These are phyloP conservation scores for Tetradesmus lagerheimii DNA, from an alignment of 139 green algal genomes.

Conservation along the genomic window DNA sequence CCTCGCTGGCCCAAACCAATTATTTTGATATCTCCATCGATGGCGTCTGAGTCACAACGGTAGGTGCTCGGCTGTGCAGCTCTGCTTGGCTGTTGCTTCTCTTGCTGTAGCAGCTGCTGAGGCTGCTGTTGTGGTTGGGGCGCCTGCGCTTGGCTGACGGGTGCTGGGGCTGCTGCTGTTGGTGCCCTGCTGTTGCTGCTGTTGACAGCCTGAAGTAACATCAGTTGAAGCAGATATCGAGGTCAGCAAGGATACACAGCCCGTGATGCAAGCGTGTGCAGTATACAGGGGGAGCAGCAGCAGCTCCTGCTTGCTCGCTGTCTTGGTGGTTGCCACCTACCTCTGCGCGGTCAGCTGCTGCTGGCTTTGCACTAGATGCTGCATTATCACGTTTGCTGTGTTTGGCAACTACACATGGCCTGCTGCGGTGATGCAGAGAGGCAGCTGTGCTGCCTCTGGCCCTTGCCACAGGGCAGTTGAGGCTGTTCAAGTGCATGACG, in stretches of 20 bases:
- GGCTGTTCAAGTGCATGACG: not conserved
- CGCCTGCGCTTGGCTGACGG: not conserved
- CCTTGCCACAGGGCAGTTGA: not conserved
- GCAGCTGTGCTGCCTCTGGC: not conserved
- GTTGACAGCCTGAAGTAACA: not conserved
- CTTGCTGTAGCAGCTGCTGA: not conserved
- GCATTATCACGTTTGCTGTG: not conserved
- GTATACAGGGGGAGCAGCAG: not conserved
- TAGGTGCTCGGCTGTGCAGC: not conserved
- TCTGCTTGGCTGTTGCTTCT: not conserved
- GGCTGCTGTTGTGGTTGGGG: constrained; percentile 1
- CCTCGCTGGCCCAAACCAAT: constrained; percentile 77
- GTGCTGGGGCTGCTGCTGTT: not conserved
- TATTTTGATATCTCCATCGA: constrained; percentile 58
- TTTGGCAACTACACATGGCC: not conserved
- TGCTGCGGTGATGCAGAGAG: not conserved
- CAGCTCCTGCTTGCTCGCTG: not conserved
- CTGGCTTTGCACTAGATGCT: not conserved
- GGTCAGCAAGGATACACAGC: not conserved
- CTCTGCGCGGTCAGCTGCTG: not conserved
- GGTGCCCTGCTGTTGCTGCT: not conserved
- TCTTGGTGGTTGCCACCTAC: not conserved
- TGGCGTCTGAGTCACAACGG: not conserved
- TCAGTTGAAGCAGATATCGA: not conserved
- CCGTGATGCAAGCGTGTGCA: not conserved